A percentile compares a stretch with the other conserved stretches of the same genome.
Evolutionary conservation across 805 yeast genomes (phyloP).

Genomic region (Lipomyces orientalis): DNA sequence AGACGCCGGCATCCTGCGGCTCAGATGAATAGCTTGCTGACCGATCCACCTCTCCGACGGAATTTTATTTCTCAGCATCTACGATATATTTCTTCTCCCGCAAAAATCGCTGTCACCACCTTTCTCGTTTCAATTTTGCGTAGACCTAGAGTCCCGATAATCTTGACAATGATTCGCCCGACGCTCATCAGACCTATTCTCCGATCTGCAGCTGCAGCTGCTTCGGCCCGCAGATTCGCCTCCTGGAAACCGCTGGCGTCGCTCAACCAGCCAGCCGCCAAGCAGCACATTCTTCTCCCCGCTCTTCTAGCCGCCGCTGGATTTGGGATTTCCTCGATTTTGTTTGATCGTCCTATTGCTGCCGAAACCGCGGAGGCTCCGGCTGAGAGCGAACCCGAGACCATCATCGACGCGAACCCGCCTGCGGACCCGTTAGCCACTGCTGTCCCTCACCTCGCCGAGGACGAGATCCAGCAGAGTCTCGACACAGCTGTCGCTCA

Average conservation of each 20-base stretch:
- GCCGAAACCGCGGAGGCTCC: slow-evolving; percentile 5
- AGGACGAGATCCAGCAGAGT: slow-evolving; percentile 8
- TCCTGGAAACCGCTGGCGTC: neutral
- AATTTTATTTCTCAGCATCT: neutral
- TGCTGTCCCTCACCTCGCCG: slow-evolving; percentile 3
- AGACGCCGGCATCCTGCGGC: neutral
- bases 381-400: neutral
- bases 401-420: neutral
- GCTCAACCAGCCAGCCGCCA: neutral
- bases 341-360: neutral
- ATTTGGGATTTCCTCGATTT: neutral
- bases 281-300: slow-evolving; percentile 2
- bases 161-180: neutral
- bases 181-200: neutral
- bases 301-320: neutral
- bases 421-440: neutral
- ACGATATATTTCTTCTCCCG: neutral
- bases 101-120: neutral
- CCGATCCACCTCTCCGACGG: neutral
- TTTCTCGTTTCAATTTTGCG: neutral
- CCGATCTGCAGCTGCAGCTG: neutral
- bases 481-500: slow-evolving; percentile 14
- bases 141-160: neutral
- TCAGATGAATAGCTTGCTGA: neutral
- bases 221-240: neutral